phyloP scores from a whole-genome alignment of 176 grass and related monocot species.

The Triticum dicoccoides region DNA sequence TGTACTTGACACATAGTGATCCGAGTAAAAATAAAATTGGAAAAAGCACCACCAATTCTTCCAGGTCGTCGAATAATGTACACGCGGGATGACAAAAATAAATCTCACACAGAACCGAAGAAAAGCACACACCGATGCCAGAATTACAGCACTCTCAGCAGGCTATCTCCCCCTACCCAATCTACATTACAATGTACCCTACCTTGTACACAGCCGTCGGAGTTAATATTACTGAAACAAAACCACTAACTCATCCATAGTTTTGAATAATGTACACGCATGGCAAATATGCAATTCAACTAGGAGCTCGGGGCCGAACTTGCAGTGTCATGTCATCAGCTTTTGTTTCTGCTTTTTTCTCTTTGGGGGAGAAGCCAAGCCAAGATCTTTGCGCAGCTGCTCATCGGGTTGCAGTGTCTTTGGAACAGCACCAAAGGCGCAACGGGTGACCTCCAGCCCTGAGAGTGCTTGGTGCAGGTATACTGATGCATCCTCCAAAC shows the following conservation, averaged over 20 bases:
- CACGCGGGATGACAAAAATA: background rate
- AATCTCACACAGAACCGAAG: background rate
- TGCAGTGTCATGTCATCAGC: slow-evolving; percentile 17
- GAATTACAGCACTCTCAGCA: background rate
- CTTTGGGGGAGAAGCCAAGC: slow-evolving; percentile 32
- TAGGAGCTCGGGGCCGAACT: background rate
- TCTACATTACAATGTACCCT: slow-evolving; percentile 1
- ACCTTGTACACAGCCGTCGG: background rate
- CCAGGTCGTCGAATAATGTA: background rate
- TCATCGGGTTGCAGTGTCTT: slow-evolving; percentile 79
- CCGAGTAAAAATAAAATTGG: background rate
- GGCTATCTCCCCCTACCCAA: background rate
- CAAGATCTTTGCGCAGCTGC: slow-evolving; percentile 63
- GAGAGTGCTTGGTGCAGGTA: slow-evolving; percentile 83
- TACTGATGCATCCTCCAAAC: slow-evolving; percentile 61
- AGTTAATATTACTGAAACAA: background rate
- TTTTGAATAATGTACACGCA: slow-evolving; percentile 22
- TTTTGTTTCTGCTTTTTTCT: slow-evolving; percentile 33
- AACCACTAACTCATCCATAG: background rate
- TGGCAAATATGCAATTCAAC: background rate
- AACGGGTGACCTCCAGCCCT: slow-evolving; percentile 63
- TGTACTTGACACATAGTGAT: background rate
- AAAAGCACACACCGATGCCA: background rate
- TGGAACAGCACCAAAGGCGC: slow-evolving; percentile 77
- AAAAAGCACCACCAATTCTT: no score